Base-by-base conservation (phyloP, 495 filamentous ascomycete species). In the Xylaria palmicola region DNA sequence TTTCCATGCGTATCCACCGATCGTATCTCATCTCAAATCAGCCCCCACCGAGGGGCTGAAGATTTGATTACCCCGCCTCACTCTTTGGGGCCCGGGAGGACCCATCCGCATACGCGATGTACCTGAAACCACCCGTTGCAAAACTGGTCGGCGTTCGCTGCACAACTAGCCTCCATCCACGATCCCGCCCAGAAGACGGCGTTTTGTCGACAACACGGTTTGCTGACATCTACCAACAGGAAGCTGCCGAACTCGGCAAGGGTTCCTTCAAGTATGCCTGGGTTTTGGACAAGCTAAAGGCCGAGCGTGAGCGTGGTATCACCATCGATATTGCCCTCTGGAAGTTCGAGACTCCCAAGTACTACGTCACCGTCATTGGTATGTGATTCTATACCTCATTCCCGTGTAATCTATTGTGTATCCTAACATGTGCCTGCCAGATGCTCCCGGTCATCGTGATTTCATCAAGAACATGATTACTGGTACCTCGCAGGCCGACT, bases 381-480 rank as follows among this genome's bases (percentile, higher is more conserved):
- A 87, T 71, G 83, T 79, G 62, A 32, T 48, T 20, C 10, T 19
- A 10, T 9, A 37, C 41, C 1, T 32, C 17, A 6, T 7, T 12
- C 15, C 2, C 13, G 53, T 19, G 60, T 30, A 65, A 59, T 52
- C 68, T 49, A 4, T 10, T 32, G 2, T 17, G 6, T 34, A 57
- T 49, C 32, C 58, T 62, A 62, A 63, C 36, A 3, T 60, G 44
- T 65, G 73, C 54, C 69, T 48, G 3, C 37, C 71, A 92, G 92
- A 98, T 79, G 94, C 94, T 82, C 94, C 94, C 73, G 94, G 94
- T 82, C 94, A 98, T 83, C 94, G 94, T 91, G 94, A 98, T 77
- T 98, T 98, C 85, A 98, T 98, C 90, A 98, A 98, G 94, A 97
- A 97, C 90, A 98, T 98, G 94, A 98, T 98, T 85, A 98, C 94